These are phyloP conservation scores for Carex scoparia DNA, from an alignment of 176 grass and related monocot genomes.

Conservation along the genomic window DNA sequence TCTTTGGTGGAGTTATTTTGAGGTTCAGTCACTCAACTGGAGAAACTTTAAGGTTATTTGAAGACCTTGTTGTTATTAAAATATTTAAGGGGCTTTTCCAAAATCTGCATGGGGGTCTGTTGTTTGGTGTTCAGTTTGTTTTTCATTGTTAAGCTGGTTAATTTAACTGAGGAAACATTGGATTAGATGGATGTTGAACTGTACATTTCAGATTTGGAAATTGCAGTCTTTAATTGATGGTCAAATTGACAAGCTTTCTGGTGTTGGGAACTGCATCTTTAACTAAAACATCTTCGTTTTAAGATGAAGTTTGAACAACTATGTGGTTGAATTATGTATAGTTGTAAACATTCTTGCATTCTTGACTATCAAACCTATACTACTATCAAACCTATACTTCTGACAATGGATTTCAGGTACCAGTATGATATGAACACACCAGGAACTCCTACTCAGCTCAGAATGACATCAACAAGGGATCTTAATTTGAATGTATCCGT, in stretches of 20 bases:
- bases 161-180: not conserved
- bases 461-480: slow-evolving; percentile 84
- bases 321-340: not conserved
- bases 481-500: slow-evolving; percentile 81
- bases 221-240: not conserved
- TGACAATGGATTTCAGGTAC: slow-evolving; percentile 59
- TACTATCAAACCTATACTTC: slow-evolving; percentile 17
- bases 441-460: slow-evolving; percentile 63
- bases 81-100: not conserved
- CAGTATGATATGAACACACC: slow-evolving; percentile 75
- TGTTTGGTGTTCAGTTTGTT: not conserved
- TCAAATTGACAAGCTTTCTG: not conserved
- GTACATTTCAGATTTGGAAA: not conserved
- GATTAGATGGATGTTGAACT: not conserved
- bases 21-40: not conserved
- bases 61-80: not conserved
- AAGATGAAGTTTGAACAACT: not conserved
- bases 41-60: not conserved
- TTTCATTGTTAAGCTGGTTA: not conserved
- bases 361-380: slow-evolving; percentile 18
- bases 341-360: slow-evolving; percentile 7
- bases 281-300: not conserved
- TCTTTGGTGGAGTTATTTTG: not conserved
- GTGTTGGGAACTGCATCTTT: not conserved
- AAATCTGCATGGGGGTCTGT: not conserved